Conservation (phyloP, 2,329 filamentous ascomycete genomes). For the Trichoderma brevicompactum region DNA sequence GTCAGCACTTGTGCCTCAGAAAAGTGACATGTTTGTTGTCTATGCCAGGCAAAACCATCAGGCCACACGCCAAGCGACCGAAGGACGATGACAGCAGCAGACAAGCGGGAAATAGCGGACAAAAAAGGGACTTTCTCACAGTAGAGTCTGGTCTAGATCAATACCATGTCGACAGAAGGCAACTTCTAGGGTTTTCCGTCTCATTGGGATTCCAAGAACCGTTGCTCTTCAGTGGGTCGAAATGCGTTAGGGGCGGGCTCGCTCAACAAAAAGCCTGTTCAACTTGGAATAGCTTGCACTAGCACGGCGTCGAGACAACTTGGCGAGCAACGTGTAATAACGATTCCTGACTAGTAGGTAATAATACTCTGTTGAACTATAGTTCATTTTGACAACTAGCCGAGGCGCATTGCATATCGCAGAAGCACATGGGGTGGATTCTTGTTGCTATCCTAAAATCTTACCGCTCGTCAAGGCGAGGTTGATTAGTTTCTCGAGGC, state of each 20-base stretch:
- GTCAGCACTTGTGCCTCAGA: background rate
- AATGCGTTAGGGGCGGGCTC: background rate
- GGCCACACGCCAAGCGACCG: too few relatives aligned
- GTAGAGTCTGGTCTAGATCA: too few relatives aligned
- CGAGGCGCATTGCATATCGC: constrained; percentile 4
- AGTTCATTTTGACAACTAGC: constrained; percentile 14
- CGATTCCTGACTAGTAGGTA: background rate
- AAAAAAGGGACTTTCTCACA: too few relatives aligned
- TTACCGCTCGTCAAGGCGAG: constrained; percentile 14
- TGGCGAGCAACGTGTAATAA: background rate
- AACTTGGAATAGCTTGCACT: constrained; percentile 6
- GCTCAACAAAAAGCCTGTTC: constrained; percentile 2
- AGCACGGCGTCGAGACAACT: background rate
- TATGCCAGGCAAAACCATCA: too few relatives aligned
- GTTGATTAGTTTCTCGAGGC: background rate
- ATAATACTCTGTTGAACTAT: background rate
- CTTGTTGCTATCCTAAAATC: constrained; percentile 8
- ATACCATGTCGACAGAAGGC: background rate
- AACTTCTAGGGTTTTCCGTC: background rate
- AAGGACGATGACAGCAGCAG: too few relatives aligned
- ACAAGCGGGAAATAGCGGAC: too few relatives aligned
- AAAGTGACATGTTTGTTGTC: background rate
- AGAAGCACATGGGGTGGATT: constrained; percentile 14
- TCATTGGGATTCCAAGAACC: constrained; percentile 1
- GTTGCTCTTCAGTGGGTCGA: background rate